Base-by-base conservation (phyloP, 495 filamentous ascomycete genomes). In the Friedmanniomyces endolithicus region DNA sequence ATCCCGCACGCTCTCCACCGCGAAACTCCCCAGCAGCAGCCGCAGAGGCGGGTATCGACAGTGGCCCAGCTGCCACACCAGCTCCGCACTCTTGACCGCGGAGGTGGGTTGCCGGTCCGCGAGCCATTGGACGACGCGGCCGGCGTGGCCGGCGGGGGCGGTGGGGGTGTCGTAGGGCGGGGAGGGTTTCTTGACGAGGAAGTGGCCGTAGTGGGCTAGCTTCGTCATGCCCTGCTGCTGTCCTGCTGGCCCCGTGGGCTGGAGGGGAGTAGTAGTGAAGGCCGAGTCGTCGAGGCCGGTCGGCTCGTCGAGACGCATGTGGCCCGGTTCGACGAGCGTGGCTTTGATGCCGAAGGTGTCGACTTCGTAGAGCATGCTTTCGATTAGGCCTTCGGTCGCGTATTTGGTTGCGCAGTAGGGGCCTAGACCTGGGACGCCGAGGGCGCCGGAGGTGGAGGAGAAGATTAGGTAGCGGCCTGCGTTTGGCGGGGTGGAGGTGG, bases 321-420 rank as follows among this genome's bases (percentile, higher is more conserved):
- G 80, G 0, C 90, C 90, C 14, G 90, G 90, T 59, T 95, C 88
- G 1, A 96, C 88, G 6, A 96, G 77, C 1, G 92, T 95, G 0
- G 86, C 88, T 66, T 90, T 92, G 63, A 96, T 83, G 60, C 88
- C 87, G 67, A 94, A 94, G 7, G 81, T 76, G 64, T 95, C 90
- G 50, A 94, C 80, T 65, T 98, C 92, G 64, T 96, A 97, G 7
- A 94, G 74, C 84, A 98, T 89, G 29, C 84, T 87, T 71, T 98
- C 92, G 57, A 95, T 87, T 51, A 98, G 71, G 0, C 92, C 92
- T 64, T 98, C 92, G 11, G 94, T 85, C 0, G 92, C 92, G 66
- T 95, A 96, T 66, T 97, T 98, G 0, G 88, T 94, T 0, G 92
- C 92, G 67, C 92, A 95, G 64, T 95, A 97, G 0, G 90, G 90